Evolutionary conservation across 257 asterid genomes (phyloP), one percentile per base, ranked within the genome.

Genomic region (Euphrasia confusa): DNA sequence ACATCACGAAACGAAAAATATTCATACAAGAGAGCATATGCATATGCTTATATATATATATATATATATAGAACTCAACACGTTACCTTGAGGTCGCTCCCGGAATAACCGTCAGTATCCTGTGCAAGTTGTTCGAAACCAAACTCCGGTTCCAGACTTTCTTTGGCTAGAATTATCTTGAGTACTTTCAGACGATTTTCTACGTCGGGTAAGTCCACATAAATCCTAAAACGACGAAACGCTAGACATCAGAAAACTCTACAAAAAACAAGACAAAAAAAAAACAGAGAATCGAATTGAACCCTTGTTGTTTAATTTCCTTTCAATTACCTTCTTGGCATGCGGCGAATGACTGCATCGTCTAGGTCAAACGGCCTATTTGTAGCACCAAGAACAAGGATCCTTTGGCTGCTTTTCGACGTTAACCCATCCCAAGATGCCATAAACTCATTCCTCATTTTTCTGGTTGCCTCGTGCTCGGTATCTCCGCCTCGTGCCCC

Each of bases 371-470:
- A 82, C 17, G 95, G 95, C 18, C 95, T 73, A 76, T 87, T 87
- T 57, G 89, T 84, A 63, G 95, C 93, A 9, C 95, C 95, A 37
- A 87, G 76, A 14, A 86, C 77, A 58, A 86, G 86, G 77, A 86
- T 82, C 64, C 80, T 75, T 76, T 81, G 84, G 64, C 75, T 84
- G 48, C 84, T 87, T 58, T 80, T 84, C 35, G 95, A 71, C 60
- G 74, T 80, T 76, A 86, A 71, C 37, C 95, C 92, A 75, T 86
- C 95, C 92, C 95, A 86, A 56, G 84, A 80, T 59, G 84, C 78
- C 92, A 84, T 86, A 57, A 86, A 83, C 72, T 83, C 89, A 63
- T 87, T 87, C 37, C 79, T 73, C 87, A 85, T 68, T 65, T 80
- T 80, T 79, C 95, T 78, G 39, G 86, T 84, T 4, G 84, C 71